Conservation (phyloP, 805 yeast genomes). For the Scheffersomyces amazonensis region DNA sequence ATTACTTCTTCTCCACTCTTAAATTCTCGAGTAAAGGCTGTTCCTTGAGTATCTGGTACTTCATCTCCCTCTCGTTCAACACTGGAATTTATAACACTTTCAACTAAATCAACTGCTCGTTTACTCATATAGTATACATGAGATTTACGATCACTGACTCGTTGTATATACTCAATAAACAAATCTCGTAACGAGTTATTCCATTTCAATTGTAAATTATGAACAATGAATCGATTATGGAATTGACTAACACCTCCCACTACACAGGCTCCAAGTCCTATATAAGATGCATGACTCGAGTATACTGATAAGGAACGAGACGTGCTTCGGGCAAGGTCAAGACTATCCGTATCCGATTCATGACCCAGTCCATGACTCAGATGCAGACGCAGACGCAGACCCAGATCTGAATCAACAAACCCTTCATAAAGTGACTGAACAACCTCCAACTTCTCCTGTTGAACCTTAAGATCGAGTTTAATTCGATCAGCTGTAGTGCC, state of each 20-base stretch:
- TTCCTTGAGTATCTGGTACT: slow-evolving; percentile 16
- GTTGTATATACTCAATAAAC: slow-evolving; percentile 54
- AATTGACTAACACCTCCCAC: slow-evolving; percentile 33
- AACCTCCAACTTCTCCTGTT: slow-evolving; percentile 21
- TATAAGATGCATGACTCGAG: slow-evolving; percentile 27
- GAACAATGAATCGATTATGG: slow-evolving; percentile 69
- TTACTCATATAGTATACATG: slow-evolving; percentile 45
- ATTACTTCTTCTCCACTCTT: slow-evolving; percentile 32
- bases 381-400: too few relatives aligned
- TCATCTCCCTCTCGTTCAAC: slow-evolving; percentile 11
- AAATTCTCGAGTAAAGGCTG: slow-evolving; percentile 12
- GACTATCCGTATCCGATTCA: neutral
- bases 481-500: slow-evolving; percentile 6
- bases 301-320: slow-evolving; percentile 23
- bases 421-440: slow-evolving; percentile 22
- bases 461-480: slow-evolving; percentile 6
- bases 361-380: neutral
- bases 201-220: slow-evolving; percentile 77
- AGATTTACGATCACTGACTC: slow-evolving; percentile 40
- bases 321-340: slow-evolving; percentile 8
- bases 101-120: slow-evolving; percentile 48
- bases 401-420: slow-evolving; percentile 14
- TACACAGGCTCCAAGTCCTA: slow-evolving; percentile 19
- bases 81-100: slow-evolving; percentile 30
- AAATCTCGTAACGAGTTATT: slow-evolving; percentile 64